Evolutionary conservation across 768 basidiomycete genomes (phyloP), one percentile per base, ranked within the genome.

Genomic region (Russula ochroleuca): DNA sequence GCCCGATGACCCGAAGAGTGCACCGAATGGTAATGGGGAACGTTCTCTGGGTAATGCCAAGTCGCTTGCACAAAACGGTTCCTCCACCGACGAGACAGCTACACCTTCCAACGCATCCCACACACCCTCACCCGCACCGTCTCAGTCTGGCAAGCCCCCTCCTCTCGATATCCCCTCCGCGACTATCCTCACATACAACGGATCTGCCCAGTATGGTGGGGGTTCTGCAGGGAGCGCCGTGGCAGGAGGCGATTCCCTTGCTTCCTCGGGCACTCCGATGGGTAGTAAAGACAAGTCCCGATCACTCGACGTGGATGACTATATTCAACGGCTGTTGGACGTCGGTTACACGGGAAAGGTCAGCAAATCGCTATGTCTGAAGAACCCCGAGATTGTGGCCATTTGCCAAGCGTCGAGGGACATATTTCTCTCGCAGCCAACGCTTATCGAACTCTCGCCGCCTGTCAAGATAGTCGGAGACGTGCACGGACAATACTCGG

Each of bases 401-500:
- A 89, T 99, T 65, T 99, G 97, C 76, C 85, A 91, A 67, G 93
- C 95, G 37, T 96, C 96, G 33, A 86, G 97, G 55, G 97, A 98
- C 68, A 91, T 98, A 53, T 96, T 98, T 73, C 86, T 99, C 67
- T 86, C 83, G 72, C 97, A 99, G 73, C 97, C 97, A 10, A 98
- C 96, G 4, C 86, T 99, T 68, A 88, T 99, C 72, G 97, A 99
- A 75, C 83, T 99, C 55, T 92, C 90, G 6, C 97, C 97, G 10
- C 96, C 97, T 31, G 97, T 99, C 69, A 99, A 98, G 83, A 98
- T 99, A 67, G 97, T 98, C 19, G 97, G 97, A 31, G 97, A 99
- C 76, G 95, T 98, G 7, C 97, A 99, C 72, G 97, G 97, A 8
- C 97, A 99, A 78, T 99, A 98, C 76, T 92, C 92, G 56, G 97